Conservation (phyloP, 179 eudicot genomes). For the Amaranthus tricolor region DNA sequence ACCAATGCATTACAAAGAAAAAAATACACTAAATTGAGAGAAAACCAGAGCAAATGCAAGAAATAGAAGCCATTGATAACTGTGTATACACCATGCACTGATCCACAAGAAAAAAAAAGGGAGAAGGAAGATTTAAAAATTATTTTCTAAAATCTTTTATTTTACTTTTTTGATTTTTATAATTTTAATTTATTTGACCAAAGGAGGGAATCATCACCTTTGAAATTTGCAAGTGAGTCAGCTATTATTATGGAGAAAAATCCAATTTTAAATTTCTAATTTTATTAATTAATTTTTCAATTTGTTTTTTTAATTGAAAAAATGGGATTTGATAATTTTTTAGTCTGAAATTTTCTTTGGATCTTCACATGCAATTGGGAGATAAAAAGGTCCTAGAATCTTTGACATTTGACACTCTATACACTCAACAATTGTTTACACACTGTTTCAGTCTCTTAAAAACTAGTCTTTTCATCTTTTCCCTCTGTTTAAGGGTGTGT, state of each 20-base stretch:
- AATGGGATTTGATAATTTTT: background rate
- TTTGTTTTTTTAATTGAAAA: background rate
- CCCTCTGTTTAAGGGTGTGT: no score
- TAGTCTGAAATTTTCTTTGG: constrained; percentile 17
- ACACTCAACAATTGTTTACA: background rate
- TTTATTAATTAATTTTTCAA: background rate
- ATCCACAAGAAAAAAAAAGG: constrained; percentile 21
- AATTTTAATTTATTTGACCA: constrained; percentile 25
- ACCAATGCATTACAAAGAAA: no score
- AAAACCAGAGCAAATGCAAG: background rate
- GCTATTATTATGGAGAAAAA: constrained; percentile 30
- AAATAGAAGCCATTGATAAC: constrained; percentile 23
- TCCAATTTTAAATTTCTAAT: no score
- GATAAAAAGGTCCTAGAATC: constrained; percentile 17
- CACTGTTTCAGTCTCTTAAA: constrained; percentile 6
- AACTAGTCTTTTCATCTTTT: no score
- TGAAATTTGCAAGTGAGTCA: constrained; percentile 41
- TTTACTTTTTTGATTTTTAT: background rate
- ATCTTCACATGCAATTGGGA: constrained; percentile 33
- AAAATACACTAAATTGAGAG: background rate
- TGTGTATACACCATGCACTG: constrained; percentile 31
- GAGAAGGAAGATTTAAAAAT: no score
- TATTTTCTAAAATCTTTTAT: no score
- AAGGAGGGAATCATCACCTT: constrained; percentile 25
- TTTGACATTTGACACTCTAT: constrained; percentile 31